These are phyloP conservation scores for Peniophora sp. DNA, from an alignment of 1,284 basidiomycete genomes.

Conservation along the genomic window DNA sequence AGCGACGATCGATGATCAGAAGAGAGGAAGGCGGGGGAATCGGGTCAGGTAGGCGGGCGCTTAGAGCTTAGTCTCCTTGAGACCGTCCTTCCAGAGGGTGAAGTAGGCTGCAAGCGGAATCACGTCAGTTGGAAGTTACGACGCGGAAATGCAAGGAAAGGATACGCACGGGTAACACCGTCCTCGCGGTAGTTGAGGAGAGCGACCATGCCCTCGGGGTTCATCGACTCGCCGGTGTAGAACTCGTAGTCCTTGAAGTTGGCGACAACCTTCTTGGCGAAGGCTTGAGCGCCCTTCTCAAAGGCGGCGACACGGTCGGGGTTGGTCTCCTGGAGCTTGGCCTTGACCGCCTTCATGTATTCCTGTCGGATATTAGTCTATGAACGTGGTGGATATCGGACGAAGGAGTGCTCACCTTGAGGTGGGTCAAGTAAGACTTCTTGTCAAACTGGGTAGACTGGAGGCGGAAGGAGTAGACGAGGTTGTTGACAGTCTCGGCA, in stretches of 20 bases:
- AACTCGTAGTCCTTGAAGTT: constrained; percentile 93
- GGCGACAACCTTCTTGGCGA: constrained; percentile 83
- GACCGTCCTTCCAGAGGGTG: constrained; percentile 90
- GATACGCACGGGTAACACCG: constrained; percentile 61
- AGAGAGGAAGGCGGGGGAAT: neutral
- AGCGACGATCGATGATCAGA: neutral
- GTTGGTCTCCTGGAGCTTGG: constrained; percentile 46
- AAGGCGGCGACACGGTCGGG: constrained; percentile 75
- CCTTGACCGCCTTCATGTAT: constrained; percentile 82
- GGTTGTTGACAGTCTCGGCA: constrained; percentile 77
- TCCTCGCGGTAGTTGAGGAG: constrained; percentile 83
- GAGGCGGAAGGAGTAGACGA: constrained; percentile 91
- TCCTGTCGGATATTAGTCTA: constrained; percentile 23
- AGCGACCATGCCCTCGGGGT: constrained; percentile 84
- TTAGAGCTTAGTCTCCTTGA: constrained; percentile 70
- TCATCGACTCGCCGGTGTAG: constrained; percentile 84
- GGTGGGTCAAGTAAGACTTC: constrained; percentile 79
- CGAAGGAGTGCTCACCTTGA: constrained; percentile 56
- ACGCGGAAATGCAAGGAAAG: neutral
- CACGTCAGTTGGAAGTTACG: neutral
- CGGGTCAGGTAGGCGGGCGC: neutral
- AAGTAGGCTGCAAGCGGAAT: constrained; percentile 62
- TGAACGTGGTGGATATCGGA: constrained; percentile 11
- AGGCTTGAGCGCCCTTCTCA: constrained; percentile 74
- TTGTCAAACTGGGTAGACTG: constrained; percentile 86